Percentiles rank a stretch among this genome's conserved stretches.
These are phyloP conservation scores for Eimeria praecox DNA, from an alignment of 169 alveolate species.

Conservation along the genomic window DNA sequence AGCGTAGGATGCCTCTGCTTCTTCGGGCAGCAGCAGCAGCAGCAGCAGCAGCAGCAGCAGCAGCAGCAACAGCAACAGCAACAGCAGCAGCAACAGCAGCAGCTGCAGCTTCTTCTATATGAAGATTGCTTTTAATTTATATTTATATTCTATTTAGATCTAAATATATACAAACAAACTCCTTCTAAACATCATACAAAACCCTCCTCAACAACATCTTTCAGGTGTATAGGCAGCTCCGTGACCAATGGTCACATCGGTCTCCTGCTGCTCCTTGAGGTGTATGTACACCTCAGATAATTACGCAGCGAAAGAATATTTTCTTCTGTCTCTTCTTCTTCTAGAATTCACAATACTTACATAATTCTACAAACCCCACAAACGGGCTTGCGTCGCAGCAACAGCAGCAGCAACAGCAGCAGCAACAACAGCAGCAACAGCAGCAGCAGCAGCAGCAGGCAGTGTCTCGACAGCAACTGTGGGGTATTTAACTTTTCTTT, in stretches of 20 bases:
- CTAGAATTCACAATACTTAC: no score
- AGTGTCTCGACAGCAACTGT: neutral
- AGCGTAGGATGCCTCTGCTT: neutral
- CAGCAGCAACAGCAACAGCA: no score
- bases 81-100: no score
- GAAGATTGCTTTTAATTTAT: no score
- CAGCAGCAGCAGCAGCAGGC: conserved; percentile 6
- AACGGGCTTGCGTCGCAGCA: neutral
- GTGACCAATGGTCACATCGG: conserved; percentile 3
- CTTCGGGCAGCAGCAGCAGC: no score
- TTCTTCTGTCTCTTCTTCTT: neutral
- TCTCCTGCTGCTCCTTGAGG: conserved; percentile 2
- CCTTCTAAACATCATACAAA: no score
- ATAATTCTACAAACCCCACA: neutral
- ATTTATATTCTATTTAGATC: no score
- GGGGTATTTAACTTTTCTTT: neutral
- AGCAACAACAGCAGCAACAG: conserved; percentile 15
- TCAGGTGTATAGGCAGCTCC: neutral
- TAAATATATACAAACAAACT: no score
- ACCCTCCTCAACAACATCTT: no score
- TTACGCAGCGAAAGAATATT: neutral
- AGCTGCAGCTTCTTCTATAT: no score
- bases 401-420: conserved; percentile 27
- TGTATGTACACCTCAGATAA: neutral
- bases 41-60: no score